Percentiles rank a stretch among this genome's conserved stretches.
Conservation (phyloP, 2,329 filamentous ascomycete genomes). For the Tolypocladium inflatum region DNA sequence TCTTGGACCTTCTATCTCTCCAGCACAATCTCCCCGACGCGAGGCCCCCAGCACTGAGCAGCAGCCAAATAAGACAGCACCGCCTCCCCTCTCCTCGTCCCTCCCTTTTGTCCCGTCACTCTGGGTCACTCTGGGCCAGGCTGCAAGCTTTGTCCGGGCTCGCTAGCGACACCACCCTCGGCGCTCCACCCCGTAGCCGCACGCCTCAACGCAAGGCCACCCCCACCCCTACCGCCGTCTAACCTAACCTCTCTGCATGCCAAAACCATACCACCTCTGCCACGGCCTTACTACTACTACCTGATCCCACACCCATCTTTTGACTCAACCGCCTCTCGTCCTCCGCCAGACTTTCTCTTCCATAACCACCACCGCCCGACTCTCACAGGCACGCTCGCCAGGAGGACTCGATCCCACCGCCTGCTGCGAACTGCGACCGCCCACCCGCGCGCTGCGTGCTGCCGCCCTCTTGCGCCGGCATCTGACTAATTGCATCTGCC, state of each 20-base stretch:
- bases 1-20: constrained; percentile 7
- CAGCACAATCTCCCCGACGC: neutral
- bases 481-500: constrained; percentile 1
- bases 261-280: neutral
- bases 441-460: neutral
- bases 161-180: neutral
- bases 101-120: neutral
- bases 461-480: neutral
- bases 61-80: neutral
- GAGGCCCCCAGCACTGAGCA: neutral
- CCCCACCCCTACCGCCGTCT: neutral
- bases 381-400: neutral
- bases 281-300: neutral
- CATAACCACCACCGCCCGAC: neutral
- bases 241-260: neutral
- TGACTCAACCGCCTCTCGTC: neutral
- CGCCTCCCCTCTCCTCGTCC: neutral
- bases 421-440: neutral
- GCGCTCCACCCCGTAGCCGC: neutral
- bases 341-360: neutral
- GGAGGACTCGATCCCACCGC: neutral
- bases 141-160: neutral
- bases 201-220: neutral
- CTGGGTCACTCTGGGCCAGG: constrained; percentile 3
- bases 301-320: neutral